phyloP scores from a whole-genome alignment of 148 eudicot genomes.

The Chenopodium suecicum region DNA sequence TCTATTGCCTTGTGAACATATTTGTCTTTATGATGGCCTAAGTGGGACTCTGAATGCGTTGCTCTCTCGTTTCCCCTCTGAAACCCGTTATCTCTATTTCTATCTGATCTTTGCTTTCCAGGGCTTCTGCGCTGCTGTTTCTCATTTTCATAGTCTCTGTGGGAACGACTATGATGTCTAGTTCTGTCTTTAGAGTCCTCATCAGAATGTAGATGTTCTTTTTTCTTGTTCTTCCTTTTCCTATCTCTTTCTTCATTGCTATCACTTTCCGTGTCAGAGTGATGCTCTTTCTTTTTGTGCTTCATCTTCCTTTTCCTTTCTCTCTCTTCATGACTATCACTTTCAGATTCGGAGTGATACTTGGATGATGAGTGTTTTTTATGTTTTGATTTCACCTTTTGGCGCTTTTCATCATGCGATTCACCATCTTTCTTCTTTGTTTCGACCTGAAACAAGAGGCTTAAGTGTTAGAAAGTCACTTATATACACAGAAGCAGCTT shows the following conservation, averaged over 20 bases:
- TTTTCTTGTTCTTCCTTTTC: conserved; percentile 34
- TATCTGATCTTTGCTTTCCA: conserved; percentile 17
- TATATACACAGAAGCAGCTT: conserved; percentile 7
- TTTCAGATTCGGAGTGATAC: conserved; percentile 40
- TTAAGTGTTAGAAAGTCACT: conserved; percentile 5
- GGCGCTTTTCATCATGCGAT: conserved; percentile 30
- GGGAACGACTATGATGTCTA: conserved; percentile 29
- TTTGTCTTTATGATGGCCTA: conserved; percentile 25
- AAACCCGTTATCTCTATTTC: conserved; percentile 16
- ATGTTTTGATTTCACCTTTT: conserved; percentile 57
- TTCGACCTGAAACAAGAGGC: conserved; percentile 54
- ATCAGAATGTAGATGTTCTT: conserved; percentile 31
- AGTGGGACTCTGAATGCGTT: conserved; percentile 24
- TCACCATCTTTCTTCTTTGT: conserved; percentile 56
- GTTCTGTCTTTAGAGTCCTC: conserved; percentile 38
- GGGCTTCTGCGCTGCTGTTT: conserved; percentile 27
- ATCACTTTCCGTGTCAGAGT: conserved; percentile 37
- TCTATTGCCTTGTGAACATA: conserved; percentile 28
- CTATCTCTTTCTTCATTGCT: conserved; percentile 33
- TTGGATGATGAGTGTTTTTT: conserved; percentile 53
- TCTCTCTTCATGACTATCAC: conserved; percentile 32
- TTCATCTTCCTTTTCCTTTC: conserved; percentile 34
- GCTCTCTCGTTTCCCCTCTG: conserved; percentile 26
- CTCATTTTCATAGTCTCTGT: conserved; percentile 30
- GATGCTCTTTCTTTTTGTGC: conserved; percentile 32